Conservation (phyloP, 768 basidiomycete species). For the Macrolepiota dolichaula region DNA sequence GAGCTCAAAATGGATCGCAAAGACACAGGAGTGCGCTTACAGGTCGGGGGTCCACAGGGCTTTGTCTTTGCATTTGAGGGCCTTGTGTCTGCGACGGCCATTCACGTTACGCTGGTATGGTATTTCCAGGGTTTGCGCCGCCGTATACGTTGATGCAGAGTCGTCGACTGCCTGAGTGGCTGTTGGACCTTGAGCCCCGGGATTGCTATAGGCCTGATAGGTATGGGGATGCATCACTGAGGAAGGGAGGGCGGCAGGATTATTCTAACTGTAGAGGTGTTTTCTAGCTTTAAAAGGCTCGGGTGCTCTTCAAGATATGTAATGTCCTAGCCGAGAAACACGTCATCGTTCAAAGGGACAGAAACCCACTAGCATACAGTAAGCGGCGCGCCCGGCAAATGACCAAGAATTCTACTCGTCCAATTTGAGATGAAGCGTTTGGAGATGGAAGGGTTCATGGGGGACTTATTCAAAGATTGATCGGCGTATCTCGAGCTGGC, state of each 20-base stretch:
- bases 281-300: background rate
- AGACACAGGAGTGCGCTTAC: conserved; percentile 18
- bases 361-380: too few relatives aligned
- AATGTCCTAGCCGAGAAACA: background rate
- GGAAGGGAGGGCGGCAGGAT: background rate
- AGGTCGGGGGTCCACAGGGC: conserved; percentile 76
- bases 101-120: conserved; percentile 51
- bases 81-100: conserved; percentile 71
- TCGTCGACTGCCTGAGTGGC: conserved; percentile 32
- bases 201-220: conserved; percentile 3
- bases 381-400: too few relatives aligned
- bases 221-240: background rate
- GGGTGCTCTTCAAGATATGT: background rate
- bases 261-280: background rate
- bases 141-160: conserved; percentile 31
- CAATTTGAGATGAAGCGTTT: too few relatives aligned
- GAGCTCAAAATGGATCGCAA: conserved; percentile 2
- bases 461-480: background rate
- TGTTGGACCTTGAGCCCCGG: conserved; percentile 1
- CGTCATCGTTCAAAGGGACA: too few relatives aligned
- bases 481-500: too few relatives aligned
- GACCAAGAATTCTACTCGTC: too few relatives aligned
- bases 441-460: background rate
- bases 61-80: conserved; percentile 60
- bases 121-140: conserved; percentile 31